phyloP scores from a whole-genome alignment of 2,329 filamentous ascomycete species.

The Emergomyces pasteurianus region DNA sequence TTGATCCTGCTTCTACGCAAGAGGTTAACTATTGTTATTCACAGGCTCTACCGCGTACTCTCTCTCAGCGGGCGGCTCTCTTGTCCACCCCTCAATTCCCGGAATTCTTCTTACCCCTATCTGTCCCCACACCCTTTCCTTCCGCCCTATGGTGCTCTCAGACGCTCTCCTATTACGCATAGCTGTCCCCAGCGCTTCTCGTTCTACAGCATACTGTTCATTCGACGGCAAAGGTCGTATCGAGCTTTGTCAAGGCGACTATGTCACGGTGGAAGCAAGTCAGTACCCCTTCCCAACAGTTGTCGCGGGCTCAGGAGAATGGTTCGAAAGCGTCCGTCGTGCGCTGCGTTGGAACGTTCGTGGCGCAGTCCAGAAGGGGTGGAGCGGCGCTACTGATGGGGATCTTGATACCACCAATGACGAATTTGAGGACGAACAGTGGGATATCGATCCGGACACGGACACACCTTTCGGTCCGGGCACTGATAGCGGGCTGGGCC shows the following conservation, averaged over 20 bases:
- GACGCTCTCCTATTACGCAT: conserved; percentile 89
- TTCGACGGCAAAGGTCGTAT: conserved; percentile 96
- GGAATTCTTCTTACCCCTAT: conserved; percentile 95
- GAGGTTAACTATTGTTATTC: neutral
- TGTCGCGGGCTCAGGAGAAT: conserved; percentile 76
- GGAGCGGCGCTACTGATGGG: conserved; percentile 35
- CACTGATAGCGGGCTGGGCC: conserved; percentile 36
- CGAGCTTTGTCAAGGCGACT: conserved; percentile 84
- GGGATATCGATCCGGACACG: conserved; percentile 87
- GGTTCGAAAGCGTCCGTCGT: conserved; percentile 90
- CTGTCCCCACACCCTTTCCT: conserved; percentile 91
- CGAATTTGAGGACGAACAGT: conserved; percentile 51
- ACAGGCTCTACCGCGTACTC: conserved; percentile 81
- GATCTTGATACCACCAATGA: conserved; percentile 14
- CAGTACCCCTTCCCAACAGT: conserved; percentile 97
- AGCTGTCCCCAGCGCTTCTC: conserved; percentile 68
- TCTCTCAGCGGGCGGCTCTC: conserved; percentile 83
- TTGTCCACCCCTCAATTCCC: conserved; percentile 93
- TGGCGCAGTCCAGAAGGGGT: conserved; percentile 83
- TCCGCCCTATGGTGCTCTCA: conserved; percentile 94
- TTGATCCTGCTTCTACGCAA: neutral
- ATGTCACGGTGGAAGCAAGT: conserved; percentile 89
- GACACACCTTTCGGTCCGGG: conserved; percentile 19
- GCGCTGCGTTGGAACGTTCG: conserved; percentile 92
- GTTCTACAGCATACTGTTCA: conserved; percentile 88